A percentile compares a stretch with the other conserved stretches of the same genome.
These are phyloP conservation scores for Dryadomyces sulphureus DNA, from an alignment of 2,329 filamentous ascomycete genomes.

Conservation along the genomic window DNA sequence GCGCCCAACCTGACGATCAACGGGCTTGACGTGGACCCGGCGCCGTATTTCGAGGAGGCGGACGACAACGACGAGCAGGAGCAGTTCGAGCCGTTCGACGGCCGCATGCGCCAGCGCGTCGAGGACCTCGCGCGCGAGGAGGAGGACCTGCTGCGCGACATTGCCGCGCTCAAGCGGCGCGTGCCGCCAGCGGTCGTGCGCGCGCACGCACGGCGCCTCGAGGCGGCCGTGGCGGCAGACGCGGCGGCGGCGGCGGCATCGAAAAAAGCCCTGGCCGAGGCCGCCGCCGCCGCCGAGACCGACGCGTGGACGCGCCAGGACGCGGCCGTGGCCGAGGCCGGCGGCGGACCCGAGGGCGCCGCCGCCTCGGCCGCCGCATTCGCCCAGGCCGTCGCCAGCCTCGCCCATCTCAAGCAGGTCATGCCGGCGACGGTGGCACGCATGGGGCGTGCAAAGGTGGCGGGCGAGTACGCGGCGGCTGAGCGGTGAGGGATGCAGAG, in stretches of 20 bases:
- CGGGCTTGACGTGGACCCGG: slow-evolving; percentile 33
- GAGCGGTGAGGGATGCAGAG: slow-evolving; percentile 12
- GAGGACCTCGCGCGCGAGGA: slow-evolving; percentile 47
- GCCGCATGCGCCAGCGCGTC: slow-evolving; percentile 40
- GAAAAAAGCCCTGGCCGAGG: slow-evolving; percentile 7
- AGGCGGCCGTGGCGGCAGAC: slow-evolving; percentile 27
- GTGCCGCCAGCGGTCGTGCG: slow-evolving; percentile 29
- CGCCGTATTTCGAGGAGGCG: slow-evolving; percentile 18
- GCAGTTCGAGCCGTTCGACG: slow-evolving; percentile 45
- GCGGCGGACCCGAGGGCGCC: neutral
- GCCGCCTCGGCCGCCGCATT: slow-evolving; percentile 17
- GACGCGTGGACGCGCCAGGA: slow-evolving; percentile 29
- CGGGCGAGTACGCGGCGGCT: slow-evolving; percentile 41
- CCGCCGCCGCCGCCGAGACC: slow-evolving; percentile 11
- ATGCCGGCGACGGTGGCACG: slow-evolving; percentile 48
- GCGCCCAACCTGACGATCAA: slow-evolving; percentile 48
- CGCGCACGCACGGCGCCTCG: slow-evolving; percentile 25
- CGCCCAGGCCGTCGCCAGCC: slow-evolving; percentile 29
- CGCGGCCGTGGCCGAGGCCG: slow-evolving; percentile 18
- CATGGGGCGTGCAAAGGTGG: slow-evolving; percentile 49
- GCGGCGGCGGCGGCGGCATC: slow-evolving; percentile 22
- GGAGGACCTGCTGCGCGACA: slow-evolving; percentile 48
- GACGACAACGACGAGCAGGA: neutral
- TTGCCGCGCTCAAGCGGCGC: slow-evolving; percentile 42
- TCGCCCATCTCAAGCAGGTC: slow-evolving; percentile 39